Evolutionary conservation across 805 yeast genomes (phyloP).

Genomic region (Candida schatavii): DNA sequence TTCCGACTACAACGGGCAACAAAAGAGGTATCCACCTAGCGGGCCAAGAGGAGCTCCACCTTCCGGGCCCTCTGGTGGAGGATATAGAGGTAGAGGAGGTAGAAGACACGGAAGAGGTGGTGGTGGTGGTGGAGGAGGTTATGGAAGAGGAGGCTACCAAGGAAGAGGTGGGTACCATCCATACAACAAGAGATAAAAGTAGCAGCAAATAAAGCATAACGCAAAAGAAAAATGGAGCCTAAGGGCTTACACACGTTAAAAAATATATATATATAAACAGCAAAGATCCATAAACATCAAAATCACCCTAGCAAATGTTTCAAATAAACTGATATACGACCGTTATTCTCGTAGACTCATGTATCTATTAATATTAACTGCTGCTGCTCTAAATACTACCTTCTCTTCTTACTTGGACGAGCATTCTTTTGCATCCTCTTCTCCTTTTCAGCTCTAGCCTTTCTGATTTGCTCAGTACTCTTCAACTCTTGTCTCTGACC

Average conservation of each 20-base stretch:
- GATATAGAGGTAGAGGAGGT: constrained; percentile 12
- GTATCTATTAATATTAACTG: no score
- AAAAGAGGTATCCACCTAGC: constrained; percentile 41
- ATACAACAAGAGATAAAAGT: constrained; percentile 22
- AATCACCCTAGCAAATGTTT: not conserved
- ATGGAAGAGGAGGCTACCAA: constrained; percentile 16
- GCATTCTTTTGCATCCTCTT: constrained; percentile 81
- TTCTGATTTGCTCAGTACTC: constrained; percentile 73
- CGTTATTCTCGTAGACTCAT: no score
- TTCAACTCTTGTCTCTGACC: constrained; percentile 57
- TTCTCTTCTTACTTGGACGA: constrained; percentile 51
- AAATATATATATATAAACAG: constrained; percentile 1
- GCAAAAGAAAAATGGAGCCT: no score
- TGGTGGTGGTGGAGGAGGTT: constrained; percentile 23
- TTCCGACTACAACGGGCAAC: constrained; percentile 19
- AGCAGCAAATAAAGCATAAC: no score
- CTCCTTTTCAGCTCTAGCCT: constrained; percentile 66
- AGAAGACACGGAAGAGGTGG: constrained; percentile 31
- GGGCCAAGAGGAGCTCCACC: constrained; percentile 50
- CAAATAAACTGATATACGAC: no score
- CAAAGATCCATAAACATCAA: not conserved
- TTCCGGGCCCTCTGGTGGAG: constrained; percentile 32
- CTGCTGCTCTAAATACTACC: no score
- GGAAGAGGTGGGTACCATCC: constrained; percentile 42
- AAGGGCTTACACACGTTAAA: no score